Conservation (phyloP, 2,329 filamentous ascomycete species). For the Penicillium paneum region DNA sequence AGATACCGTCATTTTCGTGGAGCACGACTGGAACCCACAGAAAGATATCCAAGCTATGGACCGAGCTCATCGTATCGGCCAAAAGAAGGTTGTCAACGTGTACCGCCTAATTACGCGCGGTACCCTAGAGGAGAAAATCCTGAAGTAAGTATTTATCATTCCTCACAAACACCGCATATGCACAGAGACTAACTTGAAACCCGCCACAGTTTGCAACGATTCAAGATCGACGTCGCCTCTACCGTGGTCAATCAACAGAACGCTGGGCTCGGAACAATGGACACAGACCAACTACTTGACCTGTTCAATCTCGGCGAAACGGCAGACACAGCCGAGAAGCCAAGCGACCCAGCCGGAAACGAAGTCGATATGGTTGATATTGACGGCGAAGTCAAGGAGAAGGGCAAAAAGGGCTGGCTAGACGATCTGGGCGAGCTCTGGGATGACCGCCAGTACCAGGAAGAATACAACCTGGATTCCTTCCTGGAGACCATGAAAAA, state of each 20-base stretch:
- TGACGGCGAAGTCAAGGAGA: constrained; percentile 86
- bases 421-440: constrained; percentile 94
- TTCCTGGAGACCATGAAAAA: constrained; percentile 91
- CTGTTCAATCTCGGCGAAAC: constrained; percentile 87
- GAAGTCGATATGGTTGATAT: constrained; percentile 80
- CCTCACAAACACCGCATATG: constrained; percentile 1
- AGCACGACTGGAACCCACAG: constrained; percentile 99
- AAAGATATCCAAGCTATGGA: constrained; percentile 99
- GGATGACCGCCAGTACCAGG: constrained; percentile 97
- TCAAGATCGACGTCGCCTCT: constrained; percentile 98
- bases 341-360: constrained; percentile 56
- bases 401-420: constrained; percentile 93
- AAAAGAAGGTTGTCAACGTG: constrained; percentile 99
- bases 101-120: constrained; percentile 95
- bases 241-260: constrained; percentile 99
- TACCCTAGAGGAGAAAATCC: constrained; percentile 96
- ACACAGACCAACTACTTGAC: constrained; percentile 96
- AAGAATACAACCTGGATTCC: constrained; percentile 93
- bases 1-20: constrained; percentile 98
- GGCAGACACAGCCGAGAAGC: constrained; percentile 54
- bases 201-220: constrained; percentile 74
- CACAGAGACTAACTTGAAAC: constrained; percentile 17
- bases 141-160: constrained; percentile 57
- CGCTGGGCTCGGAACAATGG: constrained; percentile 89
- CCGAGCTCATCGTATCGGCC: constrained; percentile 92